phyloP scores from a whole-genome alignment of 1,284 basidiomycete species.

The Rhodotorula sp. region DNA sequence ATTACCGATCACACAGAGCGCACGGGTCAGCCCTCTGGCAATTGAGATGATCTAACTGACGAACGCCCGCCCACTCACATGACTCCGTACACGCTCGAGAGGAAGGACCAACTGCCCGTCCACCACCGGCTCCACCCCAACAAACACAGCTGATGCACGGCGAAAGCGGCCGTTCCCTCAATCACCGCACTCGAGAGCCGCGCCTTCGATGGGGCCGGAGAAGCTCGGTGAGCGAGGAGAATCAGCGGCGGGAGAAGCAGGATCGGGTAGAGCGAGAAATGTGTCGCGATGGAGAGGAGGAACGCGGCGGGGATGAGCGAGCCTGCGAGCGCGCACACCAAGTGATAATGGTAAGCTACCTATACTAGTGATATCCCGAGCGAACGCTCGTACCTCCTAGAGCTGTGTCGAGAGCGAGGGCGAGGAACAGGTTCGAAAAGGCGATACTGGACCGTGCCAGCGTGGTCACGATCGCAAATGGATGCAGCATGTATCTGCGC shows the following conservation, averaged over 20 bases:
- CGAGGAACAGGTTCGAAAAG: conserved; percentile 69
- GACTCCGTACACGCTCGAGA: conserved; percentile 71
- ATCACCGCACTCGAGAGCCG: background rate
- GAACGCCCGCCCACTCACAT: conserved; percentile 59
- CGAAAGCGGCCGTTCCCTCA: conserved; percentile 22
- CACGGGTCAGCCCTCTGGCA: background rate
- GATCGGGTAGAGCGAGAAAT: conserved; percentile 68
- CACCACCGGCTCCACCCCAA: conserved; percentile 35
- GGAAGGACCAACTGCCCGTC: conserved; percentile 49
- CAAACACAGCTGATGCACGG: conserved; percentile 26
- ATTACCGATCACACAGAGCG: background rate
- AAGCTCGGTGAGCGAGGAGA: conserved; percentile 54
- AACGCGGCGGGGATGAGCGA: conserved; percentile 56
- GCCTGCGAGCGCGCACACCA: too few species aligned
- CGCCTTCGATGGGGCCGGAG: background rate
- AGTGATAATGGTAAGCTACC: too few species aligned
- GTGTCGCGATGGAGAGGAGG: conserved; percentile 65
- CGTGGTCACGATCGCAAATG: conserved; percentile 75
- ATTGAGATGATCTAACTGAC: background rate
- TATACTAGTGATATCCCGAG: conserved; percentile 31
- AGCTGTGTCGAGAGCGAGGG: conserved; percentile 70
- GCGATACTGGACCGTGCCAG: conserved; percentile 75
- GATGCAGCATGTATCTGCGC: conserved; percentile 78
- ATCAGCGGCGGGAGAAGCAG: conserved; percentile 67
- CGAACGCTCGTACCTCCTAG: conserved; percentile 57